These are phyloP conservation scores for Neospora caninum DNA, from an alignment of 169 alveolate genomes.

Conservation along the genomic window DNA sequence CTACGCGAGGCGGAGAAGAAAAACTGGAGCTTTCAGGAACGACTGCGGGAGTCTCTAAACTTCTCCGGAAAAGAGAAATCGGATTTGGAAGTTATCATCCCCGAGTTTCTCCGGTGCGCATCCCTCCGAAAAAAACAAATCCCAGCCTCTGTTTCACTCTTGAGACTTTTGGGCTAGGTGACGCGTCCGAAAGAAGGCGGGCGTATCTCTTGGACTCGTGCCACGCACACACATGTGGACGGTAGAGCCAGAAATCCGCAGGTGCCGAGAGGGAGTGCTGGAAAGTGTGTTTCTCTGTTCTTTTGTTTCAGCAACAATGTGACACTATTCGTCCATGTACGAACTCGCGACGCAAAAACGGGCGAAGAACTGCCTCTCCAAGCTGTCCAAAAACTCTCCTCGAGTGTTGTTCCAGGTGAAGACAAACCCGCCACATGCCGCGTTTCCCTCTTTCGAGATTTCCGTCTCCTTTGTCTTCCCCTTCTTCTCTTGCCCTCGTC, in stretches of 20 bases:
- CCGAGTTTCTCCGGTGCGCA: not conserved
- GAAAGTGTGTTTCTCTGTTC: not conserved
- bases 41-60: not conserved
- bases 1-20: not conserved
- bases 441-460: too few relatives aligned
- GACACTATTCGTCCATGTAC: not conserved
- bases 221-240: too few relatives aligned
- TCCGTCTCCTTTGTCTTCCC: not conserved
- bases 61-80: constrained; percentile 23
- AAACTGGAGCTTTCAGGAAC: not conserved
- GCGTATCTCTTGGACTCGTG: too few relatives aligned
- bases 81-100: not conserved
- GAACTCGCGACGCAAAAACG: not conserved
- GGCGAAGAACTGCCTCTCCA: constrained; percentile 31
- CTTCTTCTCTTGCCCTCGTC: not conserved
- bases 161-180: too few relatives aligned
- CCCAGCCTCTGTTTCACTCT: too few relatives aligned
- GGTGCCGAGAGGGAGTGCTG: too few relatives aligned
- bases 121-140: too few relatives aligned
- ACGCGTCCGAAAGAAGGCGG: too few relatives aligned
- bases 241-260: too few relatives aligned
- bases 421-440: not conserved
- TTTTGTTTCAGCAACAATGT: not conserved
- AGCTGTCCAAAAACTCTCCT: not conserved
- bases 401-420: not conserved